Evolutionary conservation across 1,284 basidiomycete species (phyloP).

Genomic region (Apiotrichum gracile): DNA sequence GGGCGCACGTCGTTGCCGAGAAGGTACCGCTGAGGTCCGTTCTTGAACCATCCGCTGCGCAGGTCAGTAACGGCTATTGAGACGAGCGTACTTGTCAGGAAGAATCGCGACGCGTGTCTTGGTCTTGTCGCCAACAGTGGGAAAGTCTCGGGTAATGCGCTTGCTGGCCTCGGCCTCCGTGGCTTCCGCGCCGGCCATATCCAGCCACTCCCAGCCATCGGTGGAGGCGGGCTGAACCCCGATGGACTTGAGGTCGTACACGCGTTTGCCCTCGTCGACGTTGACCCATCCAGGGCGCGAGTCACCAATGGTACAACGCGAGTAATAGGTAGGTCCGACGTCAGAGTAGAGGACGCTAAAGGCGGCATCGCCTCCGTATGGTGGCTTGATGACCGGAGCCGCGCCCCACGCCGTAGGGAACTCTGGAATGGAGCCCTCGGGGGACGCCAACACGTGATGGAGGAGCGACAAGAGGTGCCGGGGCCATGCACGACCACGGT

Average conservation of each 20-base stretch:
- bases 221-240: background rate
- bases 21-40: constrained; percentile 4
- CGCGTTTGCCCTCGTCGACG: background rate
- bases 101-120: constrained; percentile 14
- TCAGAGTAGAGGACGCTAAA: constrained; percentile 35
- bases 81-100: constrained; percentile 5
- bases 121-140: constrained; percentile 1
- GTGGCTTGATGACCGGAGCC: constrained; percentile 7
- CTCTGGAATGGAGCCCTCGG: constrained; percentile 10
- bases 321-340: constrained; percentile 32
- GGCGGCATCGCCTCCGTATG: constrained; percentile 2
- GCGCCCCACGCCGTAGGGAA: constrained; percentile 24
- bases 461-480: constrained; percentile 30
- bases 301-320: constrained; percentile 15
- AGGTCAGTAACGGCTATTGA: background rate
- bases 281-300: constrained; percentile 7
- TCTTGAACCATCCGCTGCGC: constrained; percentile 2
- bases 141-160: constrained; percentile 1
- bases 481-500: constrained; percentile 33
- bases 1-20: background rate
- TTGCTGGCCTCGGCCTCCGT: background rate
- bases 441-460: constrained; percentile 23
- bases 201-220: constrained; percentile 10
- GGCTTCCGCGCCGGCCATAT: background rate
- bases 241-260: background rate